phyloP scores from a whole-genome alignment of 1,284 basidiomycete genomes.

The Megacollybia platyphylla region DNA sequence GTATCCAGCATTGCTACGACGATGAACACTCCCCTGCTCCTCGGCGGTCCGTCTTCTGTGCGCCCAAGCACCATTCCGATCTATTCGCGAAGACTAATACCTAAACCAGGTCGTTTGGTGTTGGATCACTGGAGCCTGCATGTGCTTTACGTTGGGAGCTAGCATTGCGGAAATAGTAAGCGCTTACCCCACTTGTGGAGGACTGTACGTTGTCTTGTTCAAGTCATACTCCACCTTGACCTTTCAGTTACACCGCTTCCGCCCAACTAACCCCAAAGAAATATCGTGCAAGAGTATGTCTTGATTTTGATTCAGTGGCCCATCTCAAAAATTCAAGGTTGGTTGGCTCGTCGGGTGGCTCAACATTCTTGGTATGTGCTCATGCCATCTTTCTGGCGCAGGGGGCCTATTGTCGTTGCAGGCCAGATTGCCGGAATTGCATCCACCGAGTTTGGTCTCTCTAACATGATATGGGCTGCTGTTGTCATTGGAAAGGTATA shows the following conservation, averaged over 20 bases:
- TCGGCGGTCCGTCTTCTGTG: slow-evolving; percentile 72
- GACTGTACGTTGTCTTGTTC: slow-evolving; percentile 37
- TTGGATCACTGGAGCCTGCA: slow-evolving; percentile 66
- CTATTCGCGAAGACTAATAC: neutral
- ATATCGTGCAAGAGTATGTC: slow-evolving; percentile 47
- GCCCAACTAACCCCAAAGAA: slow-evolving; percentile 59
- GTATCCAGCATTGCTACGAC: slow-evolving; percentile 75
- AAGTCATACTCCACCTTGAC: slow-evolving; percentile 4
- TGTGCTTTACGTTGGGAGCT: slow-evolving; percentile 68
- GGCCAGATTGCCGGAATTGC: slow-evolving; percentile 74
- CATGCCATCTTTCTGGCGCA: slow-evolving; percentile 6
- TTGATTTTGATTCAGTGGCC: slow-evolving; percentile 3
- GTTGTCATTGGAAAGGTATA: slow-evolving; percentile 41
- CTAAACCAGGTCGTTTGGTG: slow-evolving; percentile 55
- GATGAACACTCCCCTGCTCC: slow-evolving; percentile 66
- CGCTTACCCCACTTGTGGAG: slow-evolving; percentile 77
- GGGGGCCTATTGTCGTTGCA: slow-evolving; percentile 7
- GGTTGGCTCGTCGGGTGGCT: slow-evolving; percentile 80
- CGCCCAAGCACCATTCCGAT: slow-evolving; percentile 8
- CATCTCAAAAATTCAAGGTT: slow-evolving; percentile 19
- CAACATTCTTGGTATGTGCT: slow-evolving; percentile 65
- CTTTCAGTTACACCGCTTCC: slow-evolving; percentile 56
- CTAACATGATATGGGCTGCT: slow-evolving; percentile 83
- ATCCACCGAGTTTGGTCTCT: slow-evolving; percentile 82
- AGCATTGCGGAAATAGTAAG: slow-evolving; percentile 72